phyloP scores from a whole-genome alignment of 768 basidiomycete species.

The Mycena haematopus region DNA sequence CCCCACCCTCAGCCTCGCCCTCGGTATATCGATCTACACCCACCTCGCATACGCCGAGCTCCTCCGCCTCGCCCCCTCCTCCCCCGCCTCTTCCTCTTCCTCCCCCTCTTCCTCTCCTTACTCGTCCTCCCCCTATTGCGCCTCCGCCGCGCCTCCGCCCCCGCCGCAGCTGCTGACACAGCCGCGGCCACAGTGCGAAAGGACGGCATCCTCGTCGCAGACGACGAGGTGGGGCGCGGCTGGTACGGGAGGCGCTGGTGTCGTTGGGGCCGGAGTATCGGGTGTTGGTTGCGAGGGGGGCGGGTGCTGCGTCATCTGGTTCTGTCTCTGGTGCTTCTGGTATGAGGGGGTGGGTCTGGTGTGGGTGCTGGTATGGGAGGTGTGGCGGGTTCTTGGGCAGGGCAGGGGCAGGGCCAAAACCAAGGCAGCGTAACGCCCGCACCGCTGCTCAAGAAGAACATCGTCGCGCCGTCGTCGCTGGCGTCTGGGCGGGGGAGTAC shows the following conservation, averaged over 20 bases:
- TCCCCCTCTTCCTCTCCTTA: no score
- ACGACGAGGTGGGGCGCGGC: conserved; percentile 57
- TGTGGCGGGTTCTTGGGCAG: no score
- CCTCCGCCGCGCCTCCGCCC: no score
- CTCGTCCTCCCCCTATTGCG: no score
- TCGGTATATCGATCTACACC: conserved; percentile 58
- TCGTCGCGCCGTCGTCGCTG: conserved; percentile 51
- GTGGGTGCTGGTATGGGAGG: no score
- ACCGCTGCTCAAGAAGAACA: conserved; percentile 47
- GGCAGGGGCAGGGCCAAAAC: conserved; percentile 14
- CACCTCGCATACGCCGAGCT: conserved; percentile 76
- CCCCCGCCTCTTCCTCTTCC: no score
- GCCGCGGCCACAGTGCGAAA: conserved; percentile 45
- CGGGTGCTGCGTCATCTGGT: no score
- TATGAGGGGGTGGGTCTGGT: no score
- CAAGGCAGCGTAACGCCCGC: conserved; percentile 35
- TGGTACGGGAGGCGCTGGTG: conserved; percentile 65
- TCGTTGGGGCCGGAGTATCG: conserved; percentile 75
- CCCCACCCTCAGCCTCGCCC: conserved; percentile 32
- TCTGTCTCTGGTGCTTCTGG: no score
- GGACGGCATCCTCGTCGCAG: conserved; percentile 22
- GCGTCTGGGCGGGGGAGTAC: conserved; percentile 54
- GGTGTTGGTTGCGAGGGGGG: conserved; percentile 59
- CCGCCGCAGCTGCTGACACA: no score
- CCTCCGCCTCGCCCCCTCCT: conserved; percentile 49